Evolutionary conservation across 345 rosid genomes (phyloP), one percentile per base, ranked within the genome.

Genomic region (Ceriops decandra): DNA sequence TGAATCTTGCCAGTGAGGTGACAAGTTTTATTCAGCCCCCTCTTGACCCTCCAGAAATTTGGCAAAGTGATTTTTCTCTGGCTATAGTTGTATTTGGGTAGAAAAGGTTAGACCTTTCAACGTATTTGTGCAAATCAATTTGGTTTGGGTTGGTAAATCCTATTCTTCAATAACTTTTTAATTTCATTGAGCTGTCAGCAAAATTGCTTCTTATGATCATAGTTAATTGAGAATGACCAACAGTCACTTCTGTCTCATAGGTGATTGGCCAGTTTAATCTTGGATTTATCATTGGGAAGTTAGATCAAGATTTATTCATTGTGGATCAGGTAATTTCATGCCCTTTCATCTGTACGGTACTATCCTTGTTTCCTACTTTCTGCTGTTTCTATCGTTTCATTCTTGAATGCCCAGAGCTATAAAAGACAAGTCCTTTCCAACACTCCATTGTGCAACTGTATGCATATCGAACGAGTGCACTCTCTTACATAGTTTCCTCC

Each of bases 241-340:
- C 26, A 27, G 30, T 57, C 15, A 7, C 49, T 64, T 21, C 62
- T 30, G 7, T 62, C 52, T 38, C 7, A 7, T 69, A 91, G 99
- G 99, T 95, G 63, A 81, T 95, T 58, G 99, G 99, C 33, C 99
- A 95, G 70, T 95, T 95, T 80, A 95, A 95, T 81, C 97, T 90
- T 77, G 99, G 99, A 51, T 95, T 95, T 77, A 95, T 91, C 79
- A 82, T 95, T 78, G 98, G 92, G 52, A 95, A 87, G 85, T 69
- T 91, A 78, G 96, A 87, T 73, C 79, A 76, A 80, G 99, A 95
- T 85, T 77, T 95, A 67, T 95, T 95, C 79, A 90, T 95, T 21
- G 96, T 95, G 82, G 99, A 95, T 86, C 99, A 91, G 93, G 99
- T 91, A 77, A 74, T 66, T 60, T 72, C 68, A 70, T 31, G 27